Conservation (phyloP, 495 filamentous ascomycete species). For the Hyaloscypha bicolor region DNA sequence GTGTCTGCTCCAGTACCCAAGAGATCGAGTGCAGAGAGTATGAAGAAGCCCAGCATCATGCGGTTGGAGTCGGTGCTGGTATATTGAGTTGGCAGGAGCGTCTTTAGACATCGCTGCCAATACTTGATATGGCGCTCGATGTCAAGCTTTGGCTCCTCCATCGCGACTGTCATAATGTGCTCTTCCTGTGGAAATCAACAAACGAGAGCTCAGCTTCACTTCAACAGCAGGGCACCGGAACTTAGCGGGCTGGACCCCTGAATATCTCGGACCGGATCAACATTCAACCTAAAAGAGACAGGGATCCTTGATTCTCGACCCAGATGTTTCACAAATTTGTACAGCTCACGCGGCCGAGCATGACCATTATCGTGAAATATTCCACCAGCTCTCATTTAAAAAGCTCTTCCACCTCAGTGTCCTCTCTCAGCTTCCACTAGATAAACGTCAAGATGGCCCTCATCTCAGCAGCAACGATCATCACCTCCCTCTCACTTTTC, state of each 20-base stretch:
- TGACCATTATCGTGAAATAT: too few species aligned
- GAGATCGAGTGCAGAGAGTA: constrained; percentile 79
- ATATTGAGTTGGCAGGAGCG: constrained; percentile 79
- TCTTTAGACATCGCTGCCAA: constrained; percentile 87
- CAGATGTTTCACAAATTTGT: background rate
- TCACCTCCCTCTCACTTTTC: constrained; percentile 78
- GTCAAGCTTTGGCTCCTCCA: constrained; percentile 56
- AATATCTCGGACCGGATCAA: constrained; percentile 21
- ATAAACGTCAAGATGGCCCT: constrained; percentile 64
- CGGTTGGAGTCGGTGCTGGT: constrained; percentile 86
- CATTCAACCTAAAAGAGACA: constrained; percentile 3
- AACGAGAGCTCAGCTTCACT: background rate
- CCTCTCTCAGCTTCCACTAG: constrained; percentile 1
- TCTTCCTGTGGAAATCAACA: background rate
- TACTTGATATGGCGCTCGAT: constrained; percentile 81
- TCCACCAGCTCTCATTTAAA: background rate
- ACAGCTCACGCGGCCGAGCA: background rate
- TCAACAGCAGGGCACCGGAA: background rate
- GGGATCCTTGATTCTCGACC: background rate
- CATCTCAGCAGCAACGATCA: constrained; percentile 73
- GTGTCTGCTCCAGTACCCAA: constrained; percentile 62
- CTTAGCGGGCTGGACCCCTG: constrained; percentile 6
- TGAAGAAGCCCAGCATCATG: constrained; percentile 87
- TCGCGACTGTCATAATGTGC: constrained; percentile 19
- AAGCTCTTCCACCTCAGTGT: background rate